A percentile compares a stretch with the other conserved stretches of the same genome.
Evolutionary conservation across 2,329 filamentous ascomycete species (phyloP).

Genomic region (Colletotrichum musae): DNA sequence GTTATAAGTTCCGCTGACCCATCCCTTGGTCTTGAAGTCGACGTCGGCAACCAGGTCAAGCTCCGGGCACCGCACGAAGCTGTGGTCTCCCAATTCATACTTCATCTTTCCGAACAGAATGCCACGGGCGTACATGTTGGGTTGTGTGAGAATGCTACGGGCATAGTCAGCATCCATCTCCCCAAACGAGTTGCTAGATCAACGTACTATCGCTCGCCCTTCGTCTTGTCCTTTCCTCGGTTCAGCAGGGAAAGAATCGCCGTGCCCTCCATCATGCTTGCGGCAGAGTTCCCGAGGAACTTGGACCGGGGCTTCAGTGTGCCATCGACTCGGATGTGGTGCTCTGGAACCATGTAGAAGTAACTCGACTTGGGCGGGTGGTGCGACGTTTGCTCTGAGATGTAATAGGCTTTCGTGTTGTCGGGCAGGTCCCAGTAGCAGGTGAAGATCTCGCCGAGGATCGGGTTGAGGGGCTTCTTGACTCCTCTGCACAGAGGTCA

Average conservation of each 20-base stretch:
- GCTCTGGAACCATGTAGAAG: conserved; percentile 97
- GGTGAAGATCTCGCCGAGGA: conserved; percentile 93
- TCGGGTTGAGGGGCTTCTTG: conserved; percentile 97
- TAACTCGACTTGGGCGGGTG: conserved; percentile 99
- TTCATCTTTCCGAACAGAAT: conserved; percentile 99
- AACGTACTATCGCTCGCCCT: conserved; percentile 89
- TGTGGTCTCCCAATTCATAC: conserved; percentile 97
- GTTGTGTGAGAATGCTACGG: conserved; percentile 88
- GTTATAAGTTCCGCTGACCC: conserved; percentile 96
- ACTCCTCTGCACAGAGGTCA: conserved; percentile 78
- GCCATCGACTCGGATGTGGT: conserved; percentile 95
- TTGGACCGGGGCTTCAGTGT: conserved; percentile 95
- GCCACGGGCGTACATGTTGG: conserved; percentile 98
- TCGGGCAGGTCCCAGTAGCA: conserved; percentile 96
- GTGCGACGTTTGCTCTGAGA: conserved; percentile 97
- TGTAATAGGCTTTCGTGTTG: conserved; percentile 91
- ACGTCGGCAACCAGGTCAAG: conserved; percentile 89
- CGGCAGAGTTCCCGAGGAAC: conserved; percentile 96
- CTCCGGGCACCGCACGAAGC: conserved; percentile 92
- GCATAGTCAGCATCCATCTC: conserved; percentile 37
- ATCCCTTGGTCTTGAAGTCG: conserved; percentile 99
- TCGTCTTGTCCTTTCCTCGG: conserved; percentile 74
- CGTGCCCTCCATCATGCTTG: conserved; percentile 98
- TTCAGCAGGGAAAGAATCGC: conserved; percentile 89
- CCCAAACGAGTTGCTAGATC: not conserved